Base-by-base conservation (phyloP, 2,329 filamentous ascomycete species). In the Shiraia sp. region DNA sequence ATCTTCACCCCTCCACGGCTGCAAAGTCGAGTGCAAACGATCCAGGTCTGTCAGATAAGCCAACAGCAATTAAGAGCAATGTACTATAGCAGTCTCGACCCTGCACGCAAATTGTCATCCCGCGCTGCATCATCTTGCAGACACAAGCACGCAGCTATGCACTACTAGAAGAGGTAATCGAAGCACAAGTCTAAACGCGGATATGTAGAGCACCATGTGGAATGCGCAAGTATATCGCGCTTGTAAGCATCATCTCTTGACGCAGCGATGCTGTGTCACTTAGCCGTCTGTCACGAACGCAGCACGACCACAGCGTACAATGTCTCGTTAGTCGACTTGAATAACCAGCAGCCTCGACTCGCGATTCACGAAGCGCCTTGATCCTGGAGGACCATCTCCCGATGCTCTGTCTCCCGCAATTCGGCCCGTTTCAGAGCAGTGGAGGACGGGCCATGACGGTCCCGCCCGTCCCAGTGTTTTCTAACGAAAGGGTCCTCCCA, bases 111-210 rank as follows among this genome's bases (percentile, higher is more conserved):
- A 47, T 46, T 45, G 38, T 34, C 32, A 45, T 49, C 43, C 43
- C 49, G 43, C 42, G 27, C 48, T 55, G 51, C 57, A 59, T 56
- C 52, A 58, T 58, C 50, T 54, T 47, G 55, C 53, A 52, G 52
- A 31, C 32, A 42, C 36, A 30, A 45, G 42, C 40, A 42, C 43
- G 44, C 47, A 50, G 36, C 32, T 45, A 45, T 29, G 36, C 19
- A 22, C 19, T 22, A 22, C 19, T 22, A 8, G 19, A 22, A 22
- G 8, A 22, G 19, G 19, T 22, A 5, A 22, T 22, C 52, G 51
- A 45, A 43, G 47, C 39, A 47, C 48, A 48, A 42, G 47, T 36
- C 45, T 31, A 26, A 19, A n/a, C n/a, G n/a, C 15, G 49, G 40
- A 16, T 36, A 36, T 37, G 33, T 23, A 30, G 25, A 32, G 34